Percentiles rank a stretch among this genome's conserved stretches.
These are phyloP conservation scores for Ricinus communis DNA, from an alignment of 345 rosid genomes.

Conservation along the genomic window DNA sequence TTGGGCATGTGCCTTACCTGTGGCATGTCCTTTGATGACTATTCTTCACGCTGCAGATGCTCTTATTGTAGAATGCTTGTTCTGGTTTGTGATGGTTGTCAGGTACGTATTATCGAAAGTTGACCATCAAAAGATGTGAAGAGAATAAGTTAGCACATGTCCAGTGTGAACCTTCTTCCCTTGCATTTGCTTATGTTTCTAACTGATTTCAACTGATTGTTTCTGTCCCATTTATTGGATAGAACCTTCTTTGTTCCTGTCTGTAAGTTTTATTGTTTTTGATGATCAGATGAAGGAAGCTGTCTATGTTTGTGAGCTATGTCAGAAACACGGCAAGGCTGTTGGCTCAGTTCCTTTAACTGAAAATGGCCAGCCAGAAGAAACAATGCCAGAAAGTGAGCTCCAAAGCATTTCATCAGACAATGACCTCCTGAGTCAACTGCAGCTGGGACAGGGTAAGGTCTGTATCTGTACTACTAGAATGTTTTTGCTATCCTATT, in stretches of 20 bases:
- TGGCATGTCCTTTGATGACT: slow-evolving; percentile 68
- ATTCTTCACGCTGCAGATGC: slow-evolving; percentile 83
- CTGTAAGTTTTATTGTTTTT: slow-evolving; percentile 19
- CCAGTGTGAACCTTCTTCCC: neutral
- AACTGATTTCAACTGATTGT: neutral
- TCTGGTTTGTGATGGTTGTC: slow-evolving; percentile 74
- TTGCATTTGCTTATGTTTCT: neutral
- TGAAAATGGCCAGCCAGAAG: slow-evolving; percentile 27
- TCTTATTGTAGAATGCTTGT: slow-evolving; percentile 84
- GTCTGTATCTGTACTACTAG: slow-evolving; percentile 39
- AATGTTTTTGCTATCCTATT: slow-evolving; percentile 6
- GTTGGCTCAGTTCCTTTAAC: slow-evolving; percentile 13
- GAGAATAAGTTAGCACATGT: neutral
- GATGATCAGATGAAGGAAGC: slow-evolving; percentile 54
- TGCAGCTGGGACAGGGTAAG: slow-evolving; percentile 53
- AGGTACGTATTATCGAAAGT: slow-evolving; percentile 38
- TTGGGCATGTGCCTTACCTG: slow-evolving; percentile 77
- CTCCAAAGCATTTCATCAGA: slow-evolving; percentile 23
- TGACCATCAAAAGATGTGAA: neutral
- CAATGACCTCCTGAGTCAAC: slow-evolving; percentile 28
- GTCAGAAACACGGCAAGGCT: slow-evolving; percentile 63
- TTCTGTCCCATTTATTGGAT: neutral
- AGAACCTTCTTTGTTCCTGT: slow-evolving; percentile 14
- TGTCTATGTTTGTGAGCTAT: slow-evolving; percentile 72
- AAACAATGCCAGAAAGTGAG: slow-evolving; percentile 14